Base-by-base conservation (phyloP, 345 rosid genomes). In the Populus ilicifolia region DNA sequence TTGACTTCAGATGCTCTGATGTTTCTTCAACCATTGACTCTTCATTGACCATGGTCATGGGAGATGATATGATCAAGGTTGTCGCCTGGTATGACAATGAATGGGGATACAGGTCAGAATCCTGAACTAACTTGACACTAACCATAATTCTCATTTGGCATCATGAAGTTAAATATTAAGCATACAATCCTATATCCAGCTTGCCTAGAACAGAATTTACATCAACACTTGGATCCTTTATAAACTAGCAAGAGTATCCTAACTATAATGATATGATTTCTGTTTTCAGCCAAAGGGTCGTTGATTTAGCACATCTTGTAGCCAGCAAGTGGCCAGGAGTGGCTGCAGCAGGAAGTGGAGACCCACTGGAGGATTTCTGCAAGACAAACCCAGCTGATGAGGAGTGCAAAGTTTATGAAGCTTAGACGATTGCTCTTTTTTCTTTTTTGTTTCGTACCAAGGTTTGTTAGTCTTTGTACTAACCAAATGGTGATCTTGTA, bases 61-160 rank as follows among this genome's bases (percentile, higher is more conserved):
- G 97, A 70, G 98, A 95, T 38, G 99, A 93, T 78, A 93, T 95
- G 98, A 89, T 95, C 29, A 95, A 95, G 91, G 99, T 95, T 16
- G 97, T 95, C 0, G 99, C 98, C 25, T 95, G 99, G 99, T 93
- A 95, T 76, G 99, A 95, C 90, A 95, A 95, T 39, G 97, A 95
- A 83, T 93, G 99, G 99, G 97, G 99, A 21, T 95, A 95, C 90
- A 91, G 98, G 98, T 95, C 71, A 80, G 86, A 14, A 65, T 20
- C 9, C 16, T 25, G 5, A 23, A 29, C 66, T 62, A 23, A 23
- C 65, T 62, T 54, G 23, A 16, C 5, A 18, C 13, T n/a, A 10
- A 59, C 16, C 35, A 4, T 25, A 63, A 23, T 7, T 23, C 14
- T n/a, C 16, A 61, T 61, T 9, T 8, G 35, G 56, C 35, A 6